These are phyloP conservation scores for Trichoderma erinaceum DNA, from an alignment of 495 filamentous ascomycete species.

Conservation along the genomic window DNA sequence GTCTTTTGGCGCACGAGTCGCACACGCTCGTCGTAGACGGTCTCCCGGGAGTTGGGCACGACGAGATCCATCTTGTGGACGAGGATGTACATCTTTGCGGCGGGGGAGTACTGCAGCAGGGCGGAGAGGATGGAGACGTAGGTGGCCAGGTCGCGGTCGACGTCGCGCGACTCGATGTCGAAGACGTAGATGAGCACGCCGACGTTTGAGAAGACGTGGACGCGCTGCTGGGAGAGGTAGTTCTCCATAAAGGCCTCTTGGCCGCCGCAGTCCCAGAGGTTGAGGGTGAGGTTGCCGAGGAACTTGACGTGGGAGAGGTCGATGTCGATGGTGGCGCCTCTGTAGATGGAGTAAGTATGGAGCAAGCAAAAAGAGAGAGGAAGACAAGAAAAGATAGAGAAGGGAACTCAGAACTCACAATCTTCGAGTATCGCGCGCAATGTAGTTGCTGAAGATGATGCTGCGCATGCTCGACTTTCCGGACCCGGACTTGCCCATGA, in stretches of 20 bases:
- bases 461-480: constrained; percentile 98
- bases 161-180: constrained; percentile 92
- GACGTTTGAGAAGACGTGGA: constrained; percentile 93
- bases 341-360: constrained; percentile 18
- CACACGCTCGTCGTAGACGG: constrained; percentile 74
- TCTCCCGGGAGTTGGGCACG: constrained; percentile 64
- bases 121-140: constrained; percentile 83
- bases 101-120: constrained; percentile 73
- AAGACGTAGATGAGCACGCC: constrained; percentile 99
- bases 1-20: constrained; percentile 66
- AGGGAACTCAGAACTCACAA: constrained; percentile 49
- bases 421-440: constrained; percentile 89
- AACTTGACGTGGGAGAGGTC: constrained; percentile 98
- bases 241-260: constrained; percentile 99
- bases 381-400: background rate
- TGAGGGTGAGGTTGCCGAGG: constrained; percentile 91
- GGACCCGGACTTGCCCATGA: constrained; percentile 92
- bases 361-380: background rate
- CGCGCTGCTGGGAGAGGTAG: constrained; percentile 87
- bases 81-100: constrained; percentile 81
- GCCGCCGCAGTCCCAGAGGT: constrained; percentile 98
- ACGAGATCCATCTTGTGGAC: constrained; percentile 99
- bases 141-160: constrained; percentile 81
- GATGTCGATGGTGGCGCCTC: constrained; percentile 95
- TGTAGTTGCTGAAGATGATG: constrained; percentile 97